These are phyloP conservation scores for Protomyces lactucae-debilis DNA, from an alignment of 1,139 yeast genomes.

Conservation along the genomic window DNA sequence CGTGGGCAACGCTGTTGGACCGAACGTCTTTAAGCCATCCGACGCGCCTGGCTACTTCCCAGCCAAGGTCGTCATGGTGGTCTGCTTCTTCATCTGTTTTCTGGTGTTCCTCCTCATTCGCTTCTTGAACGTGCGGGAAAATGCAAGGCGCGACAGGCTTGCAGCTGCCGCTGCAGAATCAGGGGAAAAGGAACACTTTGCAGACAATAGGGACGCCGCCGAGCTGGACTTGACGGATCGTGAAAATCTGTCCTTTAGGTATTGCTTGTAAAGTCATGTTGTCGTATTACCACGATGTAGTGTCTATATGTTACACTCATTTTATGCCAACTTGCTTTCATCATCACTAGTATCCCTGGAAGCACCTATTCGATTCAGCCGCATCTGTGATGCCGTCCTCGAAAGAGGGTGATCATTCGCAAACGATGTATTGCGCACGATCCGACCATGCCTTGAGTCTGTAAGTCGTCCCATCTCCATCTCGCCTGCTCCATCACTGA, in stretches of 20 bases:
- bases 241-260: constrained; percentile 59
- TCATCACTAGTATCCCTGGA: neutral
- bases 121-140: constrained; percentile 42
- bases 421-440: neutral
- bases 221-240: constrained; percentile 59
- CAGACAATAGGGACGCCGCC: constrained; percentile 43
- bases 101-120: constrained; percentile 38
- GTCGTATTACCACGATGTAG: neutral
- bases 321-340: neutral
- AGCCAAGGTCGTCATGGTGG: constrained; percentile 49
- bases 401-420: neutral
- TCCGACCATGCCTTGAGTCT: neutral
- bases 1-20: constrained; percentile 66
- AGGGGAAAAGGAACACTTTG: constrained; percentile 31
- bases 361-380: neutral
- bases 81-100: constrained; percentile 43
- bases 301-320: no score
- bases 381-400: neutral
- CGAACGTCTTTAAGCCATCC: constrained; percentile 55
- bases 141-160: constrained; percentile 46
- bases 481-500: neutral
- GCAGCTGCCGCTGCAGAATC: constrained; percentile 34
- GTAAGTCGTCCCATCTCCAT: neutral
- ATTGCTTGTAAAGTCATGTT: constrained; percentile 34
- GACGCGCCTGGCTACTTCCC: constrained; percentile 54